Base-by-base conservation (phyloP, 225 moss, liverwort and hornwort genomes). In the Asterella californica region DNA sequence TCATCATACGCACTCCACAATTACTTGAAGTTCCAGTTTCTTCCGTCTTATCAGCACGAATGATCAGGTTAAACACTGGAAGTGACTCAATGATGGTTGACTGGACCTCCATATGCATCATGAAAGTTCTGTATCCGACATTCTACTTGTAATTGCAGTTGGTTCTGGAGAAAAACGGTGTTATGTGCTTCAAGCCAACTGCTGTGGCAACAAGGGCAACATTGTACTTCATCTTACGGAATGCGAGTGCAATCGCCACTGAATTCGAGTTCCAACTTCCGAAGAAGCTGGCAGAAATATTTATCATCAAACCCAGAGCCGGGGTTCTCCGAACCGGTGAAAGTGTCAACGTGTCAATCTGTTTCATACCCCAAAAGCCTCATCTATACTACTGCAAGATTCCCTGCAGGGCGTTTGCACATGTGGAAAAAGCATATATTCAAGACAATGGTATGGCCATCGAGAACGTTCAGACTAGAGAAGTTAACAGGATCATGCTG, bases 181-280 rank as follows among this genome's bases (percentile, higher is more conserved):
- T 91, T 32, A 82, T 90, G 50, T 93, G 93, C 82, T 97, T 97
- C 83, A 93, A 94, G 78, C 97, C 97, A 79, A 97, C 97, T 3
- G 94, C 91, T 76, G 81, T 93, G 42, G 97, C 93, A 21, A 93
- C 97, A 55, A 92, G 90, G 75, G 86, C 93, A 5, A 92, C 88
- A 34, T 45, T 88, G 10, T 90, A 90, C 32, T 71, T 93, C 52
- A 82, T 79, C 33, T 87, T 97, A 22, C 72, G 85, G 62, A 97
- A 93, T 80, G 49, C 78, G 27, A 85, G 91, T 82, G 92, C 93
- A 29, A 87, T 94, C 69, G 72, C 94, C 50, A 88, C 92, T 29
- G 91, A 94, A 77, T 97, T 93, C 83, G 94, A 97, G 83, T 97
- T 93, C 91, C 93, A 94, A 84, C 79, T 97, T 60, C 94, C 94